phyloP scores from a whole-genome alignment of 306 rosid genomes.

The Begonia loranthoides region DNA sequence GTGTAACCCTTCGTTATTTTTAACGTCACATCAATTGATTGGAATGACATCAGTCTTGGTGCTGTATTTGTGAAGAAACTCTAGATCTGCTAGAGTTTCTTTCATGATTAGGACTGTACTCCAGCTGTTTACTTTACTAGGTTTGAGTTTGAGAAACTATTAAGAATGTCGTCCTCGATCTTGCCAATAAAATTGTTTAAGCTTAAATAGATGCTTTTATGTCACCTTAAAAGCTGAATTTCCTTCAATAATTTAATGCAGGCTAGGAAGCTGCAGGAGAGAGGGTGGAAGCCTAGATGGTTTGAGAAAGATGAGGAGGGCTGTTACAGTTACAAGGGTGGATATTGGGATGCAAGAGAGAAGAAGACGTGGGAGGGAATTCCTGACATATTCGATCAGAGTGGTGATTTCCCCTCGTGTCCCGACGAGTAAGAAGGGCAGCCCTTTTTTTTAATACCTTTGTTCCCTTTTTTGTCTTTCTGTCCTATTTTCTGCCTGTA shows the following conservation, averaged over 20 bases:
- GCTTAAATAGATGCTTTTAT: neutral
- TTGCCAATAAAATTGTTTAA: no score
- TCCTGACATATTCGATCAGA: conserved; percentile 76
- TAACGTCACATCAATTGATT: no score
- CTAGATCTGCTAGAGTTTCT: no score
- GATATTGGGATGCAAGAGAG: conserved; percentile 92
- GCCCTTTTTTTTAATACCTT: conserved; percentile 11
- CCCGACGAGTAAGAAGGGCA: conserved; percentile 30
- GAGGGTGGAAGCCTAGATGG: conserved; percentile 99
- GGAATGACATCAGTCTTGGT: no score
- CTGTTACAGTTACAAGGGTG: conserved; percentile 65
- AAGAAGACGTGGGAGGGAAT: conserved; percentile 59
- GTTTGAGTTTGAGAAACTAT: no score
- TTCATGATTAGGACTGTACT: no score
- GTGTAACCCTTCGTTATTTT: no score
- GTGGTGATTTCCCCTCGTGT: conserved; percentile 43
- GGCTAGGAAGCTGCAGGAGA: conserved; percentile 97
- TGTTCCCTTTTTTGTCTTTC: conserved; percentile 1
- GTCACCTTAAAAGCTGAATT: neutral
- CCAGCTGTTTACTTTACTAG: no score
- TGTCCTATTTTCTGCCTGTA: conserved; percentile 11
- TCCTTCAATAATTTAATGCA: conserved; percentile 15
- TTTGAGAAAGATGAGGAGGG: conserved; percentile 80
- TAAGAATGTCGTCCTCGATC: no score
- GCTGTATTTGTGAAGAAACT: no score